Evolutionary conservation across 2,329 filamentous ascomycete genomes (phyloP).

Genomic region (Lasiodiplodia sp.): DNA sequence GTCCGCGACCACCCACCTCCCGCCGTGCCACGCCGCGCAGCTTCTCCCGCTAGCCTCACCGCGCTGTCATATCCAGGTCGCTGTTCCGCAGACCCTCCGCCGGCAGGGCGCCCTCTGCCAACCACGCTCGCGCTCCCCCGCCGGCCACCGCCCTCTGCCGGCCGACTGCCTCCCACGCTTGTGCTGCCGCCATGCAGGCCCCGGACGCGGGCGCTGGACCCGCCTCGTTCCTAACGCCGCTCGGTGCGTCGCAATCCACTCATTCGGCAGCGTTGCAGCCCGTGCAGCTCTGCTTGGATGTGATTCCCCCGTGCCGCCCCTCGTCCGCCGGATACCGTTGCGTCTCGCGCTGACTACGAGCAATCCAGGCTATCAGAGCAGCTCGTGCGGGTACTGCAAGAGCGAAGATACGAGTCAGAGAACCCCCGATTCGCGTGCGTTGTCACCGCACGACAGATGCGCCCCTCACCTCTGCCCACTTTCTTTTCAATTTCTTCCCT

Average conservation of each 20-base stretch:
- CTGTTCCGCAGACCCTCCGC: constrained; percentile 7
- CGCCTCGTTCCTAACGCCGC: constrained; percentile 44
- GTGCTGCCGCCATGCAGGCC: constrained; percentile 51
- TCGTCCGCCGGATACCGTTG: constrained; percentile 15
- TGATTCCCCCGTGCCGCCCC: constrained; percentile 14
- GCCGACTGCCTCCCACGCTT: constrained; percentile 43
- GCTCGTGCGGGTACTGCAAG: constrained; percentile 61
- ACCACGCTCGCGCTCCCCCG: constrained; percentile 32
- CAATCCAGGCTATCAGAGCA: constrained; percentile 54
- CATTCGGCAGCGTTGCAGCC: constrained; percentile 41
- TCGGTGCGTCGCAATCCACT: constrained; percentile 51
- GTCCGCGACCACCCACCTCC: neutral
- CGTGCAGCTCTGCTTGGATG: constrained; percentile 49
- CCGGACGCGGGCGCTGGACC: constrained; percentile 35
- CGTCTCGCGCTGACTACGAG: constrained; percentile 30
- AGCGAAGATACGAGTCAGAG: constrained; percentile 54
- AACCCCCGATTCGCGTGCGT: constrained; percentile 58
- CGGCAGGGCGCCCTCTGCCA: constrained; percentile 16
- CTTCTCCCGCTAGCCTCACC: constrained; percentile 13
- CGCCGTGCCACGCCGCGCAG: constrained; percentile 19
- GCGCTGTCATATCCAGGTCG: constrained; percentile 15
- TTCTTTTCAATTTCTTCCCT: constrained; percentile 3
- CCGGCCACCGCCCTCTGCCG: constrained; percentile 17
- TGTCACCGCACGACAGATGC: constrained; percentile 24
- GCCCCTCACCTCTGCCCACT: constrained; percentile 28